Evolutionary conservation across 1,284 basidiomycete genomes (phyloP).

Genomic region (Ceratobasidium sp.): DNA sequence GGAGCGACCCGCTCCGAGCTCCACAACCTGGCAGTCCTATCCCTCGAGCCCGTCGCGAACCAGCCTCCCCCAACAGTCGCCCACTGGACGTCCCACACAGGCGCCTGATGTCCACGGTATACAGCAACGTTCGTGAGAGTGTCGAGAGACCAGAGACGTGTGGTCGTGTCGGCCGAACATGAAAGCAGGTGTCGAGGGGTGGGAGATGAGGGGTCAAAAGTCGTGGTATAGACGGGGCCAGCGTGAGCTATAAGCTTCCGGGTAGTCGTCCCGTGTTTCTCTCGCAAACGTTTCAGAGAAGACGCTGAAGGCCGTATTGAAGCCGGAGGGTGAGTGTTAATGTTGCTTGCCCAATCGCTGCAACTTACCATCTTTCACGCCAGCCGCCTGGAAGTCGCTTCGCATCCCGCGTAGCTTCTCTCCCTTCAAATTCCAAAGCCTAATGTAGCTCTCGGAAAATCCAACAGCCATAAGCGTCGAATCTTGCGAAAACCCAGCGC

Average conservation of each 20-base stretch:
- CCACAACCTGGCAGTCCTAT: slow-evolving; percentile 96
- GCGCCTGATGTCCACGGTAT: slow-evolving; percentile 96
- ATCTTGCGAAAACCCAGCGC: slow-evolving; percentile 89
- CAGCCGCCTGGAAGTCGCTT: slow-evolving; percentile 73
- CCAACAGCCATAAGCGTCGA: slow-evolving; percentile 95
- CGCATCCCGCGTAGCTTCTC: slow-evolving; percentile 83
- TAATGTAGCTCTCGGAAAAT: slow-evolving; percentile 94
- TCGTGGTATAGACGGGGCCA: slow-evolving; percentile 92
- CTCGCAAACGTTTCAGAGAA: slow-evolving; percentile 69
- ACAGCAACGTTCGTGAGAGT: slow-evolving; percentile 93
- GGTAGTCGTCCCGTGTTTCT: slow-evolving; percentile 81
- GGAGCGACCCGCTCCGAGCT: slow-evolving; percentile 90
- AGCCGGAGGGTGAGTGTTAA: not conserved
- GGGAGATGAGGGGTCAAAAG: slow-evolving; percentile 91
- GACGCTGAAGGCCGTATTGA: slow-evolving; percentile 53
- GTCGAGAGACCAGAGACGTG: slow-evolving; percentile 94
- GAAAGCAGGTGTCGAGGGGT: slow-evolving; percentile 92
- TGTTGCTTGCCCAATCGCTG: not conserved
- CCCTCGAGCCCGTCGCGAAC: slow-evolving; percentile 94
- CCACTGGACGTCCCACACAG: slow-evolving; percentile 99
- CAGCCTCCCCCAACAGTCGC: slow-evolving; percentile 85
- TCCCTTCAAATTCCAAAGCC: slow-evolving; percentile 94
- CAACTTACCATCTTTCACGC: slow-evolving; percentile 72
- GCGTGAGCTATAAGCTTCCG: slow-evolving; percentile 97
- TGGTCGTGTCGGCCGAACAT: slow-evolving; percentile 91